Evolutionary conservation across 192 early-diverging fungal species (phyloP).

Genomic region (Podila epicladia): DNA sequence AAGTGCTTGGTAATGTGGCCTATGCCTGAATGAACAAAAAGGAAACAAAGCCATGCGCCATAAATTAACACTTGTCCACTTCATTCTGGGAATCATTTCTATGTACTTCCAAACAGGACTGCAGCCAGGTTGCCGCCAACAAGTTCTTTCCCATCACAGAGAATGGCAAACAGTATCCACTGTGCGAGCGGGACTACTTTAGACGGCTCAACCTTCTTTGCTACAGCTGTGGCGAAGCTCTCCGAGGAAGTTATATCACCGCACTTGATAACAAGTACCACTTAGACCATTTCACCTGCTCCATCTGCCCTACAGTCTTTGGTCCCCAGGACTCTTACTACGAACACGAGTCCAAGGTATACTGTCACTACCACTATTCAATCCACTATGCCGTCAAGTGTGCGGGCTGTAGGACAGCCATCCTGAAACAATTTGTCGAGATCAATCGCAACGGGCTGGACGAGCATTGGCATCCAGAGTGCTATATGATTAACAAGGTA

Average conservation of each 20-base stretch:
- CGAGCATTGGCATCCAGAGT: constrained; percentile 99
- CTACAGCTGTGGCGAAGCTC: constrained; percentile 84
- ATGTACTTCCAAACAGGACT: constrained; percentile 63
- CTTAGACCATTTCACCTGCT: constrained; percentile 97
- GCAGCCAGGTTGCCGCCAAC: constrained; percentile 76
- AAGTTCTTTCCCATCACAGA: constrained; percentile 85
- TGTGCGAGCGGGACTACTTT: constrained; percentile 93
- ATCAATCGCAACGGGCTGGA: constrained; percentile 77
- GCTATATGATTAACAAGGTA: constrained; percentile 99
- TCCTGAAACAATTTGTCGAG: constrained; percentile 97
- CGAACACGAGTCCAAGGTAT: constrained; percentile 91
- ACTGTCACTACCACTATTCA: constrained; percentile 96
- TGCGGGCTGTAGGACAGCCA: constrained; percentile 93
- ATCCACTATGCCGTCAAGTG: constrained; percentile 89
- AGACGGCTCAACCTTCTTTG: constrained; percentile 81
- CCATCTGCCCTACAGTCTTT: constrained; percentile 92
- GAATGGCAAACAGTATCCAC: constrained; percentile 67
- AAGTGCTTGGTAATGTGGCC: constrained; percentile 81
- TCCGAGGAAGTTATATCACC: constrained; percentile 91
- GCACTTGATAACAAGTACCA: constrained; percentile 95
- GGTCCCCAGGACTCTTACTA: constrained; percentile 96
- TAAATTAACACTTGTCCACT: neutral
- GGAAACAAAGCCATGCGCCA: neutral
- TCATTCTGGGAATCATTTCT: constrained; percentile 20
- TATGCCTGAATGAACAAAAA: neutral